Conservation (phyloP, 495 filamentous ascomycete species). For the Neurospora pannonica region DNA sequence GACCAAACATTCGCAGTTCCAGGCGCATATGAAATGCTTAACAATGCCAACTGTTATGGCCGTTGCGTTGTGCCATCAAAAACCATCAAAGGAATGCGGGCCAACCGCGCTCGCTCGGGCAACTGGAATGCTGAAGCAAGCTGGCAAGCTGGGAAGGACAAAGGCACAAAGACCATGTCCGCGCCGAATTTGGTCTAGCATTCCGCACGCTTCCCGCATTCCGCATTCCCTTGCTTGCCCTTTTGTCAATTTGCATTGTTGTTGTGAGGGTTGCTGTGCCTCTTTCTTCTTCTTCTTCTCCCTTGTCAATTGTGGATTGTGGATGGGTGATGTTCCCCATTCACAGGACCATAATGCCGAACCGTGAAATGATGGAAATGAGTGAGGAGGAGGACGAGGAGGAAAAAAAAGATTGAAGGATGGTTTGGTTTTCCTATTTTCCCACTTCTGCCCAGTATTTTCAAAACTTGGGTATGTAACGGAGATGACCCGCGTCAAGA, state of each 20-base stretch:
- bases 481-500: background rate
- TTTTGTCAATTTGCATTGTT: background rate
- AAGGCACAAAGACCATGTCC: slow-evolving; percentile 28
- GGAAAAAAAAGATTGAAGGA: background rate
- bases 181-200: slow-evolving; percentile 22
- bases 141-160: slow-evolving; percentile 17
- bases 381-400: background rate
- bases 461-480: background rate
- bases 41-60: slow-evolving; percentile 13
- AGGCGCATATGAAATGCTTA: background rate
- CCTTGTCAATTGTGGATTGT: background rate
- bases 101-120: background rate
- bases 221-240: slow-evolving; percentile 3
- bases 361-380: background rate
- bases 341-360: background rate
- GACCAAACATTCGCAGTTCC: background rate
- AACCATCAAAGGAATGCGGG: slow-evolving; percentile 12
- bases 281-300: background rate
- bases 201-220: slow-evolving; percentile 1
- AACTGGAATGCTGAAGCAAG: slow-evolving; percentile 5
- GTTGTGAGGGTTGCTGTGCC: background rate
- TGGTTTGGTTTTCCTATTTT: background rate
- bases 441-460: background rate
- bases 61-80: background rate
- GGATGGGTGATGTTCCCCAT: background rate